A percentile compares a stretch with the other conserved stretches of the same genome.
These are phyloP conservation scores for Rubia yunnanensis DNA, from an alignment of 257 asterid species.

Conservation along the genomic window DNA sequence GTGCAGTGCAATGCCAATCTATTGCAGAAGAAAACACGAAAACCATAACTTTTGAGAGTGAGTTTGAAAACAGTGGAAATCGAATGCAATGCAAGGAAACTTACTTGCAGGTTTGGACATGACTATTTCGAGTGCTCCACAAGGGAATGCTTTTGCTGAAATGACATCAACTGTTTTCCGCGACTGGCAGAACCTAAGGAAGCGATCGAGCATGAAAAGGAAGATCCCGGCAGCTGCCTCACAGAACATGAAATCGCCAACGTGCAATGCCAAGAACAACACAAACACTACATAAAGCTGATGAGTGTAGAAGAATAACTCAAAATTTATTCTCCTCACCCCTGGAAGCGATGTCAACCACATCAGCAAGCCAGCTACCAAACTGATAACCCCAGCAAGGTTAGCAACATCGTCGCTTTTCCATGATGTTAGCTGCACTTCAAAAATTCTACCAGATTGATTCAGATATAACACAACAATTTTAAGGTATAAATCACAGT, in stretches of 20 bases:
- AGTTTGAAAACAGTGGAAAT: not conserved
- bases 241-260: conserved; percentile 52
- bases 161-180: conserved; percentile 45
- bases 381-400: conserved; percentile 64
- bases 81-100: not conserved
- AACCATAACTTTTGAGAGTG: not conserved
- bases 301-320: conserved; percentile 70
- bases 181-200: conserved; percentile 75
- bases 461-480: not conserved
- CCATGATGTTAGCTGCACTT: conserved; percentile 50
- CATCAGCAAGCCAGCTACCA: conserved; percentile 60
- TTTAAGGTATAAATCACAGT: not conserved
- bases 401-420: conserved; percentile 36
- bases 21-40: conserved; percentile 14
- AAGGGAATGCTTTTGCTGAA: conserved; percentile 48
- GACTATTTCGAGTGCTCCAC: conserved; percentile 66
- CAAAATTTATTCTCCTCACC: conserved; percentile 53
- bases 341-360: conserved; percentile 79
- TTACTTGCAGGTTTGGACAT: conserved; percentile 68
- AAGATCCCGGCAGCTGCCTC: conserved; percentile 57
- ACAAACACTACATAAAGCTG: conserved; percentile 48
- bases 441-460: not conserved
- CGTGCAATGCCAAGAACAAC: conserved; percentile 60
- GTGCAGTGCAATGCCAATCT: conserved; percentile 67
- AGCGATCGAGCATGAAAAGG: conserved; percentile 74